Base-by-base conservation (phyloP, 306 rosid genomes). In the Delonix regia region DNA sequence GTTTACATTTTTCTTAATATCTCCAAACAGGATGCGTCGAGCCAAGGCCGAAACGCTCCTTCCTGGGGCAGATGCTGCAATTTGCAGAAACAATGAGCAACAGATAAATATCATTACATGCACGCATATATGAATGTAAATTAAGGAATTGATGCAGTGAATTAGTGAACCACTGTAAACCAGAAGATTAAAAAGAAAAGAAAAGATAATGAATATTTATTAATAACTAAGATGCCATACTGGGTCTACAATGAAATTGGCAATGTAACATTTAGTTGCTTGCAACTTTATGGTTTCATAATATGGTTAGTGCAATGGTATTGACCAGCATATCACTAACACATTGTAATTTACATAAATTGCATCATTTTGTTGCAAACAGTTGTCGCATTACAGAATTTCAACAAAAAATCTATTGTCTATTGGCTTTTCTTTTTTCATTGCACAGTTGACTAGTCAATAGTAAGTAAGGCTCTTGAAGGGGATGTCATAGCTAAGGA, bases 11-110 rank as follows among this genome's bases (percentile, higher is more conserved):
- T 80, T 0, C 48, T 74, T 62, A 89, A 62, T 48, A 71, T 68
- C 61, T 78, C 25, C 87, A 85, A 76, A 69, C 90, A 86, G 12
- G 34, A 25, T 7, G 81, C 47, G 56, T 94, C 97, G 12, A 15
- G 62, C 98, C 97, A 91, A n/a, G 97, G 98, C 80, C 1, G 44
- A 16, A 91, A 90, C 7, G 64, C 25, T 77, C 89, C 91, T 13
- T 67, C 80, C 6, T 82, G 80, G 39, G 83, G 36, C 75, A 75
- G 0, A 71, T 90, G 83, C 96, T 91, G 90, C 76, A 77, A 51
- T 38, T 83, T 69, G 39, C 18, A 60, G 16, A 49, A 66, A 45
- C 22, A 55, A 70, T 44, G 34, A 42, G 27, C 56, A 73, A 59
- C 22, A 75, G 21, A 64, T 69, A 56, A 7, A 24, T 36, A 1